A percentile compares a stretch with the other conserved stretches of the same genome.
Evolutionary conservation across 768 basidiomycete genomes (phyloP).

Genomic region (Tulasnella calospora): DNA sequence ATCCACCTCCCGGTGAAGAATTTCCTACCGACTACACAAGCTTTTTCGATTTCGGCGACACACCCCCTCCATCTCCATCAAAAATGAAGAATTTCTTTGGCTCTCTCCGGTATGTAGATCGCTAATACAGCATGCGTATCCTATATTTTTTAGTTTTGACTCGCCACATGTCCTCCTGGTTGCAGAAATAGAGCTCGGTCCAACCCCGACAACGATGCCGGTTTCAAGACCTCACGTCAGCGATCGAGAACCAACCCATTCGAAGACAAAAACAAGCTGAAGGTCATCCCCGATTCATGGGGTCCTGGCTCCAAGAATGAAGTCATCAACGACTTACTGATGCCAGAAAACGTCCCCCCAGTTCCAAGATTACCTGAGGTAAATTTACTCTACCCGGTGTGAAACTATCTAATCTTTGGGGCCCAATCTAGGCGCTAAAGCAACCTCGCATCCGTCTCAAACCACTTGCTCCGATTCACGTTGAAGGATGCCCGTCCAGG

Average conservation of each 20-base stretch:
- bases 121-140: background rate
- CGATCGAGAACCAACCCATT: background rate
- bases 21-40: background rate
- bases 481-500: background rate
- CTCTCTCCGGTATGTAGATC: background rate
- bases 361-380: background rate
- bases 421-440: background rate
- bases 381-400: background rate
- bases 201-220: background rate
- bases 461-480: background rate
- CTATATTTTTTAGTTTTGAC: background rate
- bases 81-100: conserved; percentile 1
- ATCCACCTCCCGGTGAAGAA: background rate
- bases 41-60: background rate
- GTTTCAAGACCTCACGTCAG: background rate
- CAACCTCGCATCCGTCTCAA: background rate
- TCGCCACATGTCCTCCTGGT: background rate
- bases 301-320: background rate
- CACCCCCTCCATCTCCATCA: background rate
- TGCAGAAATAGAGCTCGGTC: background rate
- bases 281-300: background rate
- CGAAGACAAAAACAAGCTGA: background rate
- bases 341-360: background rate
- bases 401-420: background rate
- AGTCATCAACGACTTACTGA: background rate